These are phyloP conservation scores for Fusarium camptoceras DNA, from an alignment of 2,329 filamentous ascomycete genomes.

Conservation along the genomic window DNA sequence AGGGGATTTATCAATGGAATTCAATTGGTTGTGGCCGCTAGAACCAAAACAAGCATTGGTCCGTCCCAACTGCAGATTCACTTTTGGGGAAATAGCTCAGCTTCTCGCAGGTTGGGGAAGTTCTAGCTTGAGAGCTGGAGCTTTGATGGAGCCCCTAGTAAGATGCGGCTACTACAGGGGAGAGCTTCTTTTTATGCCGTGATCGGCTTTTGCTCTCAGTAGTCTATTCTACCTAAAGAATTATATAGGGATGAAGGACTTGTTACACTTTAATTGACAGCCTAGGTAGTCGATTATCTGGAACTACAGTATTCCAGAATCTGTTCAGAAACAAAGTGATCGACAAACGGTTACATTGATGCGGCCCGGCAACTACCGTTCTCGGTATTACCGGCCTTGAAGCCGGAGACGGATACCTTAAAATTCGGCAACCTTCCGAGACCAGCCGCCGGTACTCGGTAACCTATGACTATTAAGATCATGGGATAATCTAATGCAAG, in stretches of 20 bases:
- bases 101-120: constrained; percentile 18
- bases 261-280: too few species aligned
- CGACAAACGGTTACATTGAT: neutral
- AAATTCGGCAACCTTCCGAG: constrained; percentile 10
- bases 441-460: constrained; percentile 13
- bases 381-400: constrained; percentile 5
- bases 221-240: neutral
- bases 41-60: constrained; percentile 34
- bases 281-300: neutral
- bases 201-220: neutral
- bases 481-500: neutral
- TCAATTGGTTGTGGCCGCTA: constrained; percentile 37
- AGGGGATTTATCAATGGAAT: constrained; percentile 29
- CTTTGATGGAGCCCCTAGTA: constrained; percentile 17
- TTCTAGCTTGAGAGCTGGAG: constrained; percentile 3
- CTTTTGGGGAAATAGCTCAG: constrained; percentile 21
- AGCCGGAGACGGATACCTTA: neutral
- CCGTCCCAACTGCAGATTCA: constrained; percentile 13
- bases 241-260: too few species aligned
- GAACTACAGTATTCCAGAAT: neutral
- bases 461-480: neutral
- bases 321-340: neutral
- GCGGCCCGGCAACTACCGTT: constrained; percentile 14
- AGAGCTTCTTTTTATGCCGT: neutral
- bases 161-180: constrained; percentile 12